A percentile compares a stretch with the other conserved stretches of the same genome.
Conservation (phyloP, 768 basidiomycete genomes). For the Kwoniella dendrophila region DNA sequence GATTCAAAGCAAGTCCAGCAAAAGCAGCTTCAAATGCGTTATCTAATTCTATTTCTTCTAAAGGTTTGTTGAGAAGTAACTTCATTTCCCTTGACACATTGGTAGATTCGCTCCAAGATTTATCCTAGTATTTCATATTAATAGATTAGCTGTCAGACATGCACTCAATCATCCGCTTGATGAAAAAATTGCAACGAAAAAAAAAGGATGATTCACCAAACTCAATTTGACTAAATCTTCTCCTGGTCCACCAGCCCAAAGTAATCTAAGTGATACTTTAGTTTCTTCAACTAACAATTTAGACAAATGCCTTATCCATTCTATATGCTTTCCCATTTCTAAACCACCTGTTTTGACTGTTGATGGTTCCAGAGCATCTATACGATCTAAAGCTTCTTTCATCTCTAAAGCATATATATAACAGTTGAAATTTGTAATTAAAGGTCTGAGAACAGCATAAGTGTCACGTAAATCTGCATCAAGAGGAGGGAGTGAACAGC, state of each 20-base stretch:
- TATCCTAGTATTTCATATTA: background rate
- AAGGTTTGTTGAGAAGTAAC: slow-evolving; percentile 2
- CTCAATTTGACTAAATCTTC: slow-evolving; percentile 11
- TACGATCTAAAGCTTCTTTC: slow-evolving; percentile 15
- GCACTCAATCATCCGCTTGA: background rate
- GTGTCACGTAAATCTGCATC: background rate
- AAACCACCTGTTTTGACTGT: background rate
- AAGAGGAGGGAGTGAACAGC: background rate
- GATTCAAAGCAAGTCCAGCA: slow-evolving; percentile 5
- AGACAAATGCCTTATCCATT: slow-evolving; percentile 11
- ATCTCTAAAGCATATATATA: slow-evolving; percentile 17
- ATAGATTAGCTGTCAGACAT: background rate
- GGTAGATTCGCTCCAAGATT: slow-evolving; percentile 8
- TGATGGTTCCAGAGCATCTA: background rate
- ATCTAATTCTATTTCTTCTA: slow-evolving; percentile 10
- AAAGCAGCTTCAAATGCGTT: slow-evolving; percentile 11
- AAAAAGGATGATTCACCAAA: slow-evolving; percentile 5
- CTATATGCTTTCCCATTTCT: slow-evolving; percentile 9
- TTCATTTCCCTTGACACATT: slow-evolving; percentile 12
- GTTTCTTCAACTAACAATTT: slow-evolving; percentile 5
- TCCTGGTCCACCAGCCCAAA: slow-evolving; percentile 20
- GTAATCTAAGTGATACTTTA: slow-evolving; percentile 1
- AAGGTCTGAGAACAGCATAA: slow-evolving; percentile 10
- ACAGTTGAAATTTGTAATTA: slow-evolving; percentile 5
- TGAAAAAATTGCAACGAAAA: background rate